Base-by-base conservation (phyloP, 306 rosid genomes). In the Gleditsia sinensis region DNA sequence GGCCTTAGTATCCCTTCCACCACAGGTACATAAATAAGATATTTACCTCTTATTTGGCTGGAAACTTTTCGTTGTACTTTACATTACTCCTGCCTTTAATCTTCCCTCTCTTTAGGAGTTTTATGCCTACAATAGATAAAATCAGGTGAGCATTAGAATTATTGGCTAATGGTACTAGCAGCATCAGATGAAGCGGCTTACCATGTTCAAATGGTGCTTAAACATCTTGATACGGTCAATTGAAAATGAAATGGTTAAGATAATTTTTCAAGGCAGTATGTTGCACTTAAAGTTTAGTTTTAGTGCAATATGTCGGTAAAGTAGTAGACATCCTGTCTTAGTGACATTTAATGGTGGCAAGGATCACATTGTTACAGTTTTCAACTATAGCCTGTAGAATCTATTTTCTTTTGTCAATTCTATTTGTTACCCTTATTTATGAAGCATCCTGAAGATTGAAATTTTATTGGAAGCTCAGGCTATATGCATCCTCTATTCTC, bases 1-100 rank as follows among this genome's bases (percentile, higher is more conserved):
- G 98, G 92, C 96, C 42, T 85, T 88, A 85, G 78, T 86, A 48
- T 75, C 91, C 75, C 84, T 80, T 88, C 96, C 87, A 80, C 78
- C 92, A 69, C 98, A 89, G 96, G 98, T 93, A 88, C 62, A 75
- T 76, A 23, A 33, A 46, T 69, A 39, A 16, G 32, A 42, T 48
- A 34, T 59, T 60, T 64, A 51, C 7, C 1, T 53, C 71, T 61
- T 42, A 23, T 72, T 43, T 54, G 32, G 25, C 45, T 14, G n/a
- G 65, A 74, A 21, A 28, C 13, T 12, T 39, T 39, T 16, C 25
- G 17, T 53, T 71, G 21, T 40, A 12, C 17, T 50, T 43, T 23
- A 51, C 19, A 9, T 32, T 23, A 13, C 19, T 21, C 45, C 27
- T 9, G 28, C 11, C 37, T 59, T 65, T 33, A 19, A 32, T 65